Percentiles rank a stretch among this genome's conserved stretches.
Conservation (phyloP, 169 alveolate genomes). For the Eimeria maxima region DNA sequence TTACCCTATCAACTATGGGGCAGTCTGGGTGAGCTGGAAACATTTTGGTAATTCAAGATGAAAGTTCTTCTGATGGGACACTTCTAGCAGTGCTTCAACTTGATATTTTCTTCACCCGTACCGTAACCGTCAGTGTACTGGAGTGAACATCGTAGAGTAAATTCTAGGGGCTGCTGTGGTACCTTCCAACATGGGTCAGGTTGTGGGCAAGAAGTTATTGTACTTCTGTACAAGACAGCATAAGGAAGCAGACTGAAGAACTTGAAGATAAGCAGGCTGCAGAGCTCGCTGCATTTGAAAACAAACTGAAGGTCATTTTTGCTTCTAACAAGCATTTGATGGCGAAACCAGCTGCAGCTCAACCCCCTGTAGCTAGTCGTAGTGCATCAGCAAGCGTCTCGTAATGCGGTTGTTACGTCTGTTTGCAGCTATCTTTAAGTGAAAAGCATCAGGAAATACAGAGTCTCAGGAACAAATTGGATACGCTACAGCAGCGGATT, state of each 20-base stretch:
- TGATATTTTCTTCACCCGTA: background rate
- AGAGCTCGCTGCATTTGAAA: constrained; percentile 40
- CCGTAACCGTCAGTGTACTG: background rate
- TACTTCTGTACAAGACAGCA: constrained; percentile 38
- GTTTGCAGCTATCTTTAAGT: background rate
- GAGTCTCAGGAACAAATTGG: background rate
- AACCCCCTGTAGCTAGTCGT: background rate
- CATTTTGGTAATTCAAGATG: background rate
- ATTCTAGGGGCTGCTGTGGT: background rate
- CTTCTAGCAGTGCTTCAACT: background rate
- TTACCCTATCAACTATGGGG: constrained; percentile 4
- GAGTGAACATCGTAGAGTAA: background rate
- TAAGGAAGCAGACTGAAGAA: constrained; percentile 11
- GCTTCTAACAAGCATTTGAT: background rate
- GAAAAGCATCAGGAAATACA: background rate
- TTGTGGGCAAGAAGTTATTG: constrained; percentile 19
- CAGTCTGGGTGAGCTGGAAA: constrained; percentile 5
- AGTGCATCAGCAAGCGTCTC: background rate
- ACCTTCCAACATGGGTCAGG: background rate
- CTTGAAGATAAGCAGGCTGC: constrained; percentile 56
- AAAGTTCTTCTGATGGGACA: background rate
- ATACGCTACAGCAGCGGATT: background rate
- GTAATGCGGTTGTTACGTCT: background rate
- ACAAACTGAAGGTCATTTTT: background rate
- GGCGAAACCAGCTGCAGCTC: background rate